Percentiles rank a stretch among this genome's conserved stretches.
These are phyloP conservation scores for Tricholoma bakamatsutake DNA, from an alignment of 768 basidiomycete genomes.

Conservation along the genomic window DNA sequence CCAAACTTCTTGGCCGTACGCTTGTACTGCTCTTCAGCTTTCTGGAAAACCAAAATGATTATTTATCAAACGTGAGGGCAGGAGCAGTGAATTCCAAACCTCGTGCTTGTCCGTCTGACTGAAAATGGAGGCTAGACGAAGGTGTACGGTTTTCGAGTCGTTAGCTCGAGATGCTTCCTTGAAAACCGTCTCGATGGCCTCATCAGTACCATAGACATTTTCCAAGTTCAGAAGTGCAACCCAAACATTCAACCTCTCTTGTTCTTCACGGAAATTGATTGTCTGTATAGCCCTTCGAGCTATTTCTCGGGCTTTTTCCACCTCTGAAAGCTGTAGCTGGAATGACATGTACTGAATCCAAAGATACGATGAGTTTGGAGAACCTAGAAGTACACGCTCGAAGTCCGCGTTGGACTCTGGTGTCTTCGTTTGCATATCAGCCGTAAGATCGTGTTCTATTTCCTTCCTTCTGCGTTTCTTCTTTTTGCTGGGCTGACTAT, in stretches of 20 bases:
- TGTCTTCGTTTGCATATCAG: conserved; percentile 76
- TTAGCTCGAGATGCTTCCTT: conserved; percentile 87
- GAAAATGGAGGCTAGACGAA: conserved; percentile 79
- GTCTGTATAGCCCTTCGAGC: conserved; percentile 77
- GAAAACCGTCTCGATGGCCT: conserved; percentile 74
- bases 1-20: conserved; percentile 92
- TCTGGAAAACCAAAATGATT: conserved; percentile 36
- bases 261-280: conserved; percentile 94
- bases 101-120: conserved; percentile 79
- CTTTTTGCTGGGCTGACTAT: conserved; percentile 46
- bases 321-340: conserved; percentile 92
- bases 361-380: conserved; percentile 94
- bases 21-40: conserved; percentile 90
- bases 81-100: conserved; percentile 33
- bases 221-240: conserved; percentile 94
- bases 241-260: conserved; percentile 96
- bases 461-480: conserved; percentile 64
- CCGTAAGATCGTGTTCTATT: conserved; percentile 77
- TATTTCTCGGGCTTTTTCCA: conserved; percentile 89
- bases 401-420: conserved; percentile 95
- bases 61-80: not conserved
- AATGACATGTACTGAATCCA: conserved; percentile 99
- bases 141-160: conserved; percentile 87
- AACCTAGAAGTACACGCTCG: conserved; percentile 86
- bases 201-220: conserved; percentile 84